A percentile compares a stretch with the other conserved stretches of the same genome.
Evolutionary conservation across 1,284 basidiomycete genomes (phyloP).

Genomic region (Grifola frondosa): DNA sequence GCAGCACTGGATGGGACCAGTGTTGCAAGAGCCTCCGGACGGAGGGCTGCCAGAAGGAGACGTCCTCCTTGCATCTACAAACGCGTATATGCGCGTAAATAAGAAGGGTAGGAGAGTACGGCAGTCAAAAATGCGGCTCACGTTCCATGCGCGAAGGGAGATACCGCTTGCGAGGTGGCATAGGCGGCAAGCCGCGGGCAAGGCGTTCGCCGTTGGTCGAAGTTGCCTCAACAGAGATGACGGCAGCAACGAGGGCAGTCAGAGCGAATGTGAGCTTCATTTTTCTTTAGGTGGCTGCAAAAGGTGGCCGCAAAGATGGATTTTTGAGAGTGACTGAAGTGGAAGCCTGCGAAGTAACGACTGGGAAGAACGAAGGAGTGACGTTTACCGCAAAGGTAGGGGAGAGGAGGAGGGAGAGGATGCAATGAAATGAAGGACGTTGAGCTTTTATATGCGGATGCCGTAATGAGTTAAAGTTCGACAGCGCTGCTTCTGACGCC

Average conservation of each 20-base stretch:
- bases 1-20: slow-evolving; percentile 20
- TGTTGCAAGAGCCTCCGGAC: slow-evolving; percentile 14
- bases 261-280: slow-evolving; percentile 51
- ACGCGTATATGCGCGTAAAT: slow-evolving; percentile 1
- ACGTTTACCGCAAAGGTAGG: too few species aligned
- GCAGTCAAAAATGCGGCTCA: slow-evolving; percentile 4
- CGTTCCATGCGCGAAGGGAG: slow-evolving; percentile 11
- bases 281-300: too few species aligned
- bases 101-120: slow-evolving; percentile 5
- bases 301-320: too few species aligned
- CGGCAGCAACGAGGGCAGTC: slow-evolving; percentile 38
- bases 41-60: slow-evolving; percentile 14
- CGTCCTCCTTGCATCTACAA: slow-evolving; percentile 13
- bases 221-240: slow-evolving; percentile 44
- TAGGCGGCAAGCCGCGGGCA: slow-evolving; percentile 17
- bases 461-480: too few species aligned
- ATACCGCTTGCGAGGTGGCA: slow-evolving; percentile 15
- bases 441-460: too few species aligned
- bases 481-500: too few species aligned
- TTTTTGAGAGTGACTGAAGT: too few species aligned
- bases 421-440: too few species aligned
- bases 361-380: too few species aligned
- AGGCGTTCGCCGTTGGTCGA: slow-evolving; percentile 51
- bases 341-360: too few species aligned
- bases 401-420: too few species aligned